Evolutionary conservation across 2,329 filamentous ascomycete genomes (phyloP), one percentile per base, ranked within the genome.

Genomic region (Colletotrichum somersetense): DNA sequence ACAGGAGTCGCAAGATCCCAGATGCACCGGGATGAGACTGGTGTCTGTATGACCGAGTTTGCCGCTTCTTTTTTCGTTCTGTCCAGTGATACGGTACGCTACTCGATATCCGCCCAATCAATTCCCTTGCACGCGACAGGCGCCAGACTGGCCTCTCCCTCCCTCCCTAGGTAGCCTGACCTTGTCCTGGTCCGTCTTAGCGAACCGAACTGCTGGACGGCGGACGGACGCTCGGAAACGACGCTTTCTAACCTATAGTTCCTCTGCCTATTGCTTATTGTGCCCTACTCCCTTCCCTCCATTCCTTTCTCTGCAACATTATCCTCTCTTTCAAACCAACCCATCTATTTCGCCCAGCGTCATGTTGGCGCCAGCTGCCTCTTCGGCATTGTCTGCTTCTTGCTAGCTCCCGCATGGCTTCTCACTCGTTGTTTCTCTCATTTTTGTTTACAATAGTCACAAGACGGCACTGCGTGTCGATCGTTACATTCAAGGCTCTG

Each of bases 301-400:
- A 62, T 58, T 46, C 53, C 30, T 38, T 38, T 38, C 35, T 63
- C 18, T 58, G 30, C 16, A n/a, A 16, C 14, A 53, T 18, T 30
- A n/a, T 44, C 35, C 26, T n/a, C 35, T 61, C 20, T 33, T 46
- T 38, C 46, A 46, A 42, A 57, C 33, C 66, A 52, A 52, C 18
- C 30, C 42, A 23, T 8, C n/a, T 4, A 40, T 50, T 42, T 33
- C 33, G n/a, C 48, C 46, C 58, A 59, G 65, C 65, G 53, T 69
- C 65, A 72, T 72, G 69, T 68, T 62, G 69, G 65, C 65, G 65
- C 58, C 64, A 63, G 58, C 44, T 61, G 69, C 58, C 58, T 53
- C 38, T 52, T 16, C 30, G 58, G 65, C 58, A 30, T 59, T 44
- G 35, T 53, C 23, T 40, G 50, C 40, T 38, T 52, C 35, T 57